These are phyloP conservation scores for Tricholoma saponaceum DNA, from an alignment of 768 basidiomycete genomes.

Conservation along the genomic window DNA sequence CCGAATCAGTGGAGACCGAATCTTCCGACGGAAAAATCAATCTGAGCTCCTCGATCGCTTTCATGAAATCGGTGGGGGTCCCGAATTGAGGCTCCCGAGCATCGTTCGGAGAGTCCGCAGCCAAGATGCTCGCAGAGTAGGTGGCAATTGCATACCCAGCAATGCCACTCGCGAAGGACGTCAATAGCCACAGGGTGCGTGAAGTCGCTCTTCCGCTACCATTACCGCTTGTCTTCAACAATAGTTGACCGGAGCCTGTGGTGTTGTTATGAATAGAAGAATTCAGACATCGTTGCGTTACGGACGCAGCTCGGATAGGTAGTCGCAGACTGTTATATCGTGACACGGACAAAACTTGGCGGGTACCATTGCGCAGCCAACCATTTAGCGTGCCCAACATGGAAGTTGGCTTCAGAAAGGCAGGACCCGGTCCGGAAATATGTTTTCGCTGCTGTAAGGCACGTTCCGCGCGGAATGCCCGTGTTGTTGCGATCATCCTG, in stretches of 20 bases:
- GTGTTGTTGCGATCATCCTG: no score
- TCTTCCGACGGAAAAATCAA: conserved; percentile 31
- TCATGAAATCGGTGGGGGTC: conserved; percentile 45
- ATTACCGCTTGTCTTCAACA: background rate
- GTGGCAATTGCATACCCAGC: background rate
- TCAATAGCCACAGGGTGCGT: background rate
- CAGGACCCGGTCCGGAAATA: no score
- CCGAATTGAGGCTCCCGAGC: conserved; percentile 36
- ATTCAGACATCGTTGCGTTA: background rate
- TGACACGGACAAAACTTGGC: background rate
- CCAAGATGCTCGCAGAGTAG: background rate
- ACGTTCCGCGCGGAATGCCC: no score
- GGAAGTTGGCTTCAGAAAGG: background rate
- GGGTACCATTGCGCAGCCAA: background rate
- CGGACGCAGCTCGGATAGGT: background rate
- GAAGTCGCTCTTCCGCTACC: background rate
- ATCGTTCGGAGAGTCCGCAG: background rate
- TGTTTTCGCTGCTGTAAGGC: no score
- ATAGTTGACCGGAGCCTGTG: background rate
- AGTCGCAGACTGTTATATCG: background rate
- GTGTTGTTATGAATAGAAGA: no score
- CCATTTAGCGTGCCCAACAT: background rate
- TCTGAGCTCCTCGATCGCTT: conserved; percentile 49
- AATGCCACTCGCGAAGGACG: background rate
- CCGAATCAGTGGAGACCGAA: conserved; percentile 46